Percentiles rank a stretch among this genome's conserved stretches.
These are phyloP conservation scores for Skeletonema tropicum DNA, from an alignment of 108 stramenopile species.

Conservation along the genomic window DNA sequence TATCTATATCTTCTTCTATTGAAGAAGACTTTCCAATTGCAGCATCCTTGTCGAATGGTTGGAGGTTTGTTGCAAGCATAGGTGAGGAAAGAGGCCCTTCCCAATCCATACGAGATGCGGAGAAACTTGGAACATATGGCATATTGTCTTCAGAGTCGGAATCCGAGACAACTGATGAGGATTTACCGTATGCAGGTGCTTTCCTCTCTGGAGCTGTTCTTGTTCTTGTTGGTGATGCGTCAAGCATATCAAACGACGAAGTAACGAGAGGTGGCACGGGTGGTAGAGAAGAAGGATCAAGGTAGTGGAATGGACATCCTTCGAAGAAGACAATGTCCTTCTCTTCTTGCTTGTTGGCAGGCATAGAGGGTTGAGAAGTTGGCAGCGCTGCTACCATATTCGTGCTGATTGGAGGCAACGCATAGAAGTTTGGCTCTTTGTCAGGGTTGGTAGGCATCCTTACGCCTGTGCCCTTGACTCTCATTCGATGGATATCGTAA, in stretches of 20 bases:
- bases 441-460: constrained; percentile 77
- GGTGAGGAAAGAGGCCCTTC: constrained; percentile 32
- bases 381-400: not conserved
- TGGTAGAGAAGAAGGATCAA: constrained; percentile 32
- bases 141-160: constrained; percentile 11
- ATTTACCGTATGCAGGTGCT: not conserved
- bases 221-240: not conserved
- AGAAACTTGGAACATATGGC: constrained; percentile 26
- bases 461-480: constrained; percentile 84
- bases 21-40: not conserved
- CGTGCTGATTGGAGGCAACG: constrained; percentile 59
- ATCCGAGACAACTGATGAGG: constrained; percentile 35
- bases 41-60: constrained; percentile 7
- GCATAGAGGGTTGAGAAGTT: not conserved
- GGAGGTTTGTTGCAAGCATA: constrained; percentile 16
- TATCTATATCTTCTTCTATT: constrained; percentile 40
- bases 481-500: constrained; percentile 70
- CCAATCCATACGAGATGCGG: constrained; percentile 37
- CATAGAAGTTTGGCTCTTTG: constrained; percentile 82
- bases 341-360: constrained; percentile 2
- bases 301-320: constrained; percentile 56
- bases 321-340: constrained; percentile 53
- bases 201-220: not conserved
- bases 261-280: constrained; percentile 4
- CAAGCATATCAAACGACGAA: not conserved